phyloP scores from a whole-genome alignment of 768 basidiomycete genomes.

The Russula foetens region DNA sequence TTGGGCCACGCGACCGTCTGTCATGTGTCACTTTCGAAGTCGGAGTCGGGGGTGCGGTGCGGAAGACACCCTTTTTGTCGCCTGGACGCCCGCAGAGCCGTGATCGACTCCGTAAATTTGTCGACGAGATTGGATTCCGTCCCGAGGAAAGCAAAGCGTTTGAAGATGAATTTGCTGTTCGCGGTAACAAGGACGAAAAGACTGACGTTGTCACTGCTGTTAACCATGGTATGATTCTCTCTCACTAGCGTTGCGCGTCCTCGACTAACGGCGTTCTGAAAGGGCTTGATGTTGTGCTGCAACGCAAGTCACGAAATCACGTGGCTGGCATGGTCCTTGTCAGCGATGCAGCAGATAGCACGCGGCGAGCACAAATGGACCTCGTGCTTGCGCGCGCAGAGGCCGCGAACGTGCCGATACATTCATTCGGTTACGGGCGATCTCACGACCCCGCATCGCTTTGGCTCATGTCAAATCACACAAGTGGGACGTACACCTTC shows the following conservation, averaged over 20 bases:
- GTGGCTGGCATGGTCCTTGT: conserved; percentile 89
- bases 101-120: conserved; percentile 62
- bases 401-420: conserved; percentile 93
- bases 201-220: conserved; percentile 98
- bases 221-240: conserved; percentile 69
- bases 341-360: conserved; percentile 87
- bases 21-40: conserved; percentile 92
- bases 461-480: conserved; percentile 99
- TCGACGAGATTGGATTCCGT: conserved; percentile 55
- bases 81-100: conserved; percentile 63
- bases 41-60: conserved; percentile 69
- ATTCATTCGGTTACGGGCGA: conserved; percentile 94
- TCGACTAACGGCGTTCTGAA: neutral
- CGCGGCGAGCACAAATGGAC: conserved; percentile 95
- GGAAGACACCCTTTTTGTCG: conserved; percentile 90
- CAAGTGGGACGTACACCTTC: conserved; percentile 94
- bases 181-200: conserved; percentile 82
- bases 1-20: conserved; percentile 73
- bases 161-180: conserved; percentile 52
- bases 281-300: conserved; percentile 77
- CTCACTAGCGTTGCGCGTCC: neutral
- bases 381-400: conserved; percentile 94
- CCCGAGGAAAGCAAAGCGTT: conserved; percentile 26
- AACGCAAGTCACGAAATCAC: conserved; percentile 87
- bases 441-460: conserved; percentile 96